Conservation (phyloP, 139 green algal genomes). For the Deuterostichococcus epilithicus region DNA sequence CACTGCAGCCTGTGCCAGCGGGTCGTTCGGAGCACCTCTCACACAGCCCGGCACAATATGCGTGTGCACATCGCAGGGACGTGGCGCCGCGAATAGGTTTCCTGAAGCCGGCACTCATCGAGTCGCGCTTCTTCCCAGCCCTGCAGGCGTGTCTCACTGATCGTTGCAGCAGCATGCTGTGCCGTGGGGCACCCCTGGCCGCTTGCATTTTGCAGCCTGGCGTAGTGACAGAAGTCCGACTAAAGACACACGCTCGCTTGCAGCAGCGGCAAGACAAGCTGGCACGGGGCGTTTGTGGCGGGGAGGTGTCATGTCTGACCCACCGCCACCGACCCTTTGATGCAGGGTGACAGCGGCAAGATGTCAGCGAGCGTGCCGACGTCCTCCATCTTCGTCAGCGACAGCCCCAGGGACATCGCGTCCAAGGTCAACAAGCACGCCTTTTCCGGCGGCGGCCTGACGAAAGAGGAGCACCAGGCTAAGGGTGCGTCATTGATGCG, state of each 20-base stretch:
- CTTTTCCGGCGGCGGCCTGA: slow-evolving; percentile 86
- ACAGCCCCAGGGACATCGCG: slow-evolving; percentile 85
- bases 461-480: slow-evolving; percentile 84
- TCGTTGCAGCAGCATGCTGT: not conserved
- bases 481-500: slow-evolving; percentile 31
- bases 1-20: not conserved
- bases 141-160: slow-evolving; percentile 43
- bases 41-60: too few relatives aligned
- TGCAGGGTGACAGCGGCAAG: slow-evolving; percentile 95
- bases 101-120: slow-evolving; percentile 69
- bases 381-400: slow-evolving; percentile 91
- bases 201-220: too few relatives aligned
- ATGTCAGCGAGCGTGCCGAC: slow-evolving; percentile 90
- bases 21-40: not conserved
- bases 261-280: too few relatives aligned
- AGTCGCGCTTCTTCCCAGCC: slow-evolving; percentile 92
- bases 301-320: too few relatives aligned
- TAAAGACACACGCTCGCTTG: too few relatives aligned
- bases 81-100: slow-evolving; percentile 31
- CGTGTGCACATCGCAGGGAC: too few relatives aligned
- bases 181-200: too few relatives aligned
- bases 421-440: slow-evolving; percentile 93
- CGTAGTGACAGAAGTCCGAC: too few relatives aligned
- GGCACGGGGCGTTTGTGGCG: too few relatives aligned
- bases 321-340: too few relatives aligned